Evolutionary conservation across 768 basidiomycete species (phyloP).

Genomic region (Boletus reticuloceps): DNA sequence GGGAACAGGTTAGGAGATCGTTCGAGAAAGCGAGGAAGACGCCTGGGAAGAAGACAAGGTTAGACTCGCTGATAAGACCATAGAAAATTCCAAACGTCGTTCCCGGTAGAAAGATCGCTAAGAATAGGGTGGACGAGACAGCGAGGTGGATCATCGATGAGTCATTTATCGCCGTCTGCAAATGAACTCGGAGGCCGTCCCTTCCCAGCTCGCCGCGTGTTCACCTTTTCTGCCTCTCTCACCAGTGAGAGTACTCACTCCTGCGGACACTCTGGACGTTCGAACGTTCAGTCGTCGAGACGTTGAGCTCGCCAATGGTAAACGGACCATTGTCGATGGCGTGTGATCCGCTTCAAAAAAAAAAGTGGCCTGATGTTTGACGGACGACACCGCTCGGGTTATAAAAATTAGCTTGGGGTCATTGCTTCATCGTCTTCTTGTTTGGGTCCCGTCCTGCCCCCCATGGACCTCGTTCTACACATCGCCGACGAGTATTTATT

Average conservation of each 20-base stretch:
- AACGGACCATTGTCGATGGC: not conserved
- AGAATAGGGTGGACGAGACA: not conserved
- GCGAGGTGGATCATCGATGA: not conserved
- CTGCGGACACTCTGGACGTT: not conserved
- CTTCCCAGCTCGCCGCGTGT: not conserved
- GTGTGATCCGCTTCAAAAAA: slow-evolving; percentile 21
- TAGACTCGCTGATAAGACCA: slow-evolving; percentile 12
- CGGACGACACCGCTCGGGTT: slow-evolving; percentile 1
- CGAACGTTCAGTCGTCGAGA: not conserved
- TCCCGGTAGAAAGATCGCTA: slow-evolving; percentile 6
- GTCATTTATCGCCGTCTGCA: not conserved
- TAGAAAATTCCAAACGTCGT: slow-evolving; percentile 15
- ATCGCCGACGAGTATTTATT: slow-evolving; percentile 69
- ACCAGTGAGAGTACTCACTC: not conserved
- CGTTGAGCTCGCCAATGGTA: not conserved
- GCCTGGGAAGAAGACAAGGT: not conserved
- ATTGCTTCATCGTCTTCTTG: no score
- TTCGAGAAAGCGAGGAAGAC: slow-evolving; percentile 14
- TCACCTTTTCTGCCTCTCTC: no score
- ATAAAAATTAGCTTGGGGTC: slow-evolving; percentile 17
- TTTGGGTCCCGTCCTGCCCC: not conserved
- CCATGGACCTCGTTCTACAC: slow-evolving; percentile 83
- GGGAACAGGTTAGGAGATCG: not conserved
- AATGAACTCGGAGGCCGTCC: not conserved
- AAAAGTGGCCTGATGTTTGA: slow-evolving; percentile 34